A percentile compares a stretch with the other conserved stretches of the same genome.
These are phyloP conservation scores for Cystobasidiaceae sp. DNA, from an alignment of 1,284 basidiomycete genomes.

Conservation along the genomic window DNA sequence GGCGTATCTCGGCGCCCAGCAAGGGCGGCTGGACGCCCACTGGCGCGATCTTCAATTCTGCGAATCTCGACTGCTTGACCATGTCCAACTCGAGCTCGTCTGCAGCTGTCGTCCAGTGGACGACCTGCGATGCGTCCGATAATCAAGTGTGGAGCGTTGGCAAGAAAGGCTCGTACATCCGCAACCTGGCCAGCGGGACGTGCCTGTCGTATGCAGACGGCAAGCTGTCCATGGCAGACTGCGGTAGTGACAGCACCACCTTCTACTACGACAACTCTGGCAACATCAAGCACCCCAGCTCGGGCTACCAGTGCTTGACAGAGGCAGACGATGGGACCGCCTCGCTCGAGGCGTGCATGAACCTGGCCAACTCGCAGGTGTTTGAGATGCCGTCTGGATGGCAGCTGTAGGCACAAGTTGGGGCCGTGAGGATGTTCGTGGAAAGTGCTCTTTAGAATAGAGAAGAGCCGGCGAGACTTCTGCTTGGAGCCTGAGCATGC, in stretches of 20 bases:
- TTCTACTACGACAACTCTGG: conserved; percentile 2
- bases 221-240: background rate
- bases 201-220: conserved; percentile 2
- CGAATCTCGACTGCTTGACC: conserved; percentile 2
- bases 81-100: background rate
- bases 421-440: no score
- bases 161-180: conserved; percentile 10
- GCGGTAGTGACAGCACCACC: background rate
- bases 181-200: background rate
- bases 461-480: no score
- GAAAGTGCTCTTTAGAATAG: no score
- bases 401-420: no score
- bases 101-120: background rate
- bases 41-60: conserved; percentile 25
- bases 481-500: no score
- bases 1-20: background rate
- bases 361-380: conserved; percentile 17
- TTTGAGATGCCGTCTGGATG: conserved; percentile 22
- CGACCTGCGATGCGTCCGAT: conserved; percentile 2
- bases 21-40: conserved; percentile 6
- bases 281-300: background rate
- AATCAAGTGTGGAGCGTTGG: conserved; percentile 8
- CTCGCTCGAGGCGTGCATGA: background rate
- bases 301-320: background rate
- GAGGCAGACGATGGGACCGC: conserved; percentile 4